phyloP scores from a whole-genome alignment of 2,329 filamentous ascomycete genomes.

The Trichocomaceae sp. region DNA sequence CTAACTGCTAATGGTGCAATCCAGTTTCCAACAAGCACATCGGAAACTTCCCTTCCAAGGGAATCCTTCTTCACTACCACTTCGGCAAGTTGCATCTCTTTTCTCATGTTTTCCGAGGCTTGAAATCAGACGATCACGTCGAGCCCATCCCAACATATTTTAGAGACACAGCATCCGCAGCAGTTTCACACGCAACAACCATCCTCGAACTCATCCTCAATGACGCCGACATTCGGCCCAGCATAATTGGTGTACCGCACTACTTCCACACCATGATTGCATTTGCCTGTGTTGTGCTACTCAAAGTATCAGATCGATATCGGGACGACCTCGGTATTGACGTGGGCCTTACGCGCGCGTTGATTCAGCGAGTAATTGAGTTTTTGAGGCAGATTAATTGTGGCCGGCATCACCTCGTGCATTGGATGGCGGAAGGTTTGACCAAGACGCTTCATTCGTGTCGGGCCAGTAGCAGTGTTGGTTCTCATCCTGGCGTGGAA shows the following conservation, averaged over 20 bases:
- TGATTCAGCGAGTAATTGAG: conserved; percentile 24
- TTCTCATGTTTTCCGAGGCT: conserved; percentile 42
- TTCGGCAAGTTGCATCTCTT: conserved; percentile 45
- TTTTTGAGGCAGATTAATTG: conserved; percentile 24
- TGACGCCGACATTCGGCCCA: conserved; percentile 31
- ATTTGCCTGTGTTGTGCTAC: conserved; percentile 36
- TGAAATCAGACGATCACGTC: conserved; percentile 21
- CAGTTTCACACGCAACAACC: conserved; percentile 29
- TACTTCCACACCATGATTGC: conserved; percentile 41
- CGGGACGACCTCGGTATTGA: conserved; percentile 30
- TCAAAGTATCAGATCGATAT: conserved; percentile 35
- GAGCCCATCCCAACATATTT: conserved; percentile 31
- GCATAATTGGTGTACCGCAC: conserved; percentile 35
- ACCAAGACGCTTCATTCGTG: conserved; percentile 24
- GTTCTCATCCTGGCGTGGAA: neutral
- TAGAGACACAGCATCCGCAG: conserved; percentile 21
- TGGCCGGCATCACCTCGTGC: conserved; percentile 27
- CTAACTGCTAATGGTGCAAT: neutral
- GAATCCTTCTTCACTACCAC: conserved; percentile 42
- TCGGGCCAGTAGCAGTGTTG: neutral
- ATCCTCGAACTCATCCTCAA: conserved; percentile 36
- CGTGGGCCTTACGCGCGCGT: conserved; percentile 18
- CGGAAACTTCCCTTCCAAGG: conserved; percentile 43
- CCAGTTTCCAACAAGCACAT: conserved; percentile 19
- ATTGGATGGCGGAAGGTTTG: conserved; percentile 27